Percentiles rank a stretch among this genome's conserved stretches.
Evolutionary conservation across 495 filamentous ascomycete genomes (phyloP).

Genomic region (Annulohypoxylon maeteangense): DNA sequence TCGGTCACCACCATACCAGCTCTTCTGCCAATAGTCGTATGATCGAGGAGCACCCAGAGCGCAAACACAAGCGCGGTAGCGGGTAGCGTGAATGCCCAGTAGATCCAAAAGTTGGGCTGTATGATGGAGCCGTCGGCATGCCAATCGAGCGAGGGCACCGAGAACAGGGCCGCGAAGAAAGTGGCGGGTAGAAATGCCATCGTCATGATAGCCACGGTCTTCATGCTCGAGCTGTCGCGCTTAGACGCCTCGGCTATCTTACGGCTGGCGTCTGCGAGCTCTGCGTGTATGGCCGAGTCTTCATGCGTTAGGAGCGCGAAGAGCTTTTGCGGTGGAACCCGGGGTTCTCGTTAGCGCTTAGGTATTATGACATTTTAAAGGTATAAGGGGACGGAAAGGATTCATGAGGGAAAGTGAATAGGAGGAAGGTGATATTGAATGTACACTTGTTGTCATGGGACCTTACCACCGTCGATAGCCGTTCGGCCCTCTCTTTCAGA

Average conservation of each 20-base stretch:
- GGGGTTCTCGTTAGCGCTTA: neutral
- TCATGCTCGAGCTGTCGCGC: constrained; percentile 53
- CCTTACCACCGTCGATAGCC: constrained; percentile 41
- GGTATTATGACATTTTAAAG: neutral
- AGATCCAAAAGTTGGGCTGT: constrained; percentile 50
- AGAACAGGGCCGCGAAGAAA: constrained; percentile 52
- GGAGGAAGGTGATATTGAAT: neutral
- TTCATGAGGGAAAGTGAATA: neutral
- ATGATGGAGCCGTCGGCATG: constrained; percentile 36
- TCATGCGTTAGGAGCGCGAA: constrained; percentile 47
- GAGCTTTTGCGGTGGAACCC: constrained; percentile 12
- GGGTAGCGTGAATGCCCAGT: constrained; percentile 51
- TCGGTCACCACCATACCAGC: neutral
- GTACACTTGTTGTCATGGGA: neutral
- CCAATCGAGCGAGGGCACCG: constrained; percentile 52
- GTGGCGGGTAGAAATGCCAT: constrained; percentile 54
- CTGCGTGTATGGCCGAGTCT: constrained; percentile 35
- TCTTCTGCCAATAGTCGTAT: neutral
- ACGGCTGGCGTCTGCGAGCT: constrained; percentile 39
- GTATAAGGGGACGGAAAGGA: neutral
- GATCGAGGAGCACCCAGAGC: constrained; percentile 39
- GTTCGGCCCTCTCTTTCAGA: constrained; percentile 39
- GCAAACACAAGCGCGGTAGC: constrained; percentile 41
- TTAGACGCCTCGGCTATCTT: constrained; percentile 46
- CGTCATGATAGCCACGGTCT: constrained; percentile 52